Percentiles rank a stretch among this genome's conserved stretches.
These are phyloP conservation scores for Pseudocercospora vitis DNA, from an alignment of 2,329 filamentous ascomycete species.

Conservation along the genomic window DNA sequence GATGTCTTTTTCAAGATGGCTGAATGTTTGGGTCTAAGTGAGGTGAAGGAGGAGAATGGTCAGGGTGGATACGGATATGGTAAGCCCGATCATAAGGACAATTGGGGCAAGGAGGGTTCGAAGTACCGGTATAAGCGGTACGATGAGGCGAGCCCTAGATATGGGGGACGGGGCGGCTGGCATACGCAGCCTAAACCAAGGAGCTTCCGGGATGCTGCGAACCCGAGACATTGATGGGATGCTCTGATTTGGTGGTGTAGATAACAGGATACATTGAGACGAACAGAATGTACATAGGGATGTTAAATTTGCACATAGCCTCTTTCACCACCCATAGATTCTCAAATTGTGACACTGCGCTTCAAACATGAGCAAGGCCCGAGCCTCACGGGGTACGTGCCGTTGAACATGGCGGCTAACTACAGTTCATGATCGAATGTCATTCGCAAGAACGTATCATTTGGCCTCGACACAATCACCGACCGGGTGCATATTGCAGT, in stretches of 20 bases:
- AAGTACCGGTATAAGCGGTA: constrained; percentile 24
- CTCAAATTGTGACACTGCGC: no score
- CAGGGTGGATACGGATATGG: constrained; percentile 20
- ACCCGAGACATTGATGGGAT: background rate
- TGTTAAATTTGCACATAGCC: no score
- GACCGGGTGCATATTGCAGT: no score
- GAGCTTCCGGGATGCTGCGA: constrained; percentile 14
- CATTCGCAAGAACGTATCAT: no score
- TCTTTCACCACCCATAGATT: no score
- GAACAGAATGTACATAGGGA: no score
- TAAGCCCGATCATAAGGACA: constrained; percentile 17
- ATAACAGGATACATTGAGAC: constrained; percentile 4
- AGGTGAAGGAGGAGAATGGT: constrained; percentile 12
- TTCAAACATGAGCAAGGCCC: no score
- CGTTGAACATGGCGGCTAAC: no score
- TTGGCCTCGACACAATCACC: no score
- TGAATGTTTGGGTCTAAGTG: constrained; percentile 60
- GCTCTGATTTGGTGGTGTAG: background rate
- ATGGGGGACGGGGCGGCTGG: constrained; percentile 22
- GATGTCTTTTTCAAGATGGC: constrained; percentile 76
- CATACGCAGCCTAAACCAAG: constrained; percentile 19
- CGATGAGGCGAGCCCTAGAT: constrained; percentile 23
- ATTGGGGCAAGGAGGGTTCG: constrained; percentile 23
- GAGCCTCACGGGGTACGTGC: no score
- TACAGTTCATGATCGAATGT: no score